A percentile compares a stretch with the other conserved stretches of the same genome.
Conservation (phyloP, 805 yeast genomes). For the Candida palmyrensis region DNA sequence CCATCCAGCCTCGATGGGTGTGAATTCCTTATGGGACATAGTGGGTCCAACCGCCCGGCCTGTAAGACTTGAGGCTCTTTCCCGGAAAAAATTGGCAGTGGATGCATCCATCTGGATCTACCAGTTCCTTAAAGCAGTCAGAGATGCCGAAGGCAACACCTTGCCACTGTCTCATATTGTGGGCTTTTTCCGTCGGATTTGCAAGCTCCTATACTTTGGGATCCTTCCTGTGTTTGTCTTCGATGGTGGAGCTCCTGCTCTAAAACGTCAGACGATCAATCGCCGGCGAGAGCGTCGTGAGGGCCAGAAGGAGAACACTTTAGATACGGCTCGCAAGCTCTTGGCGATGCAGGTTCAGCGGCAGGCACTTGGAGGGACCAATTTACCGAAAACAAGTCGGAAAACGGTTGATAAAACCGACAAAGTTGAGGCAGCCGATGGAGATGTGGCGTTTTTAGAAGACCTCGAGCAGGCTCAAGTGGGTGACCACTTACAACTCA, state of each 20-base stretch:
- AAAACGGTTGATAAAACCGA: constrained; percentile 3
- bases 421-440: constrained; percentile 8
- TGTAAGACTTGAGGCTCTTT: constrained; percentile 78
- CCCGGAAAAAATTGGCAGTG: constrained; percentile 77
- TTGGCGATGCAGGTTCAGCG: constrained; percentile 76
- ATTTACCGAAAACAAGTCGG: constrained; percentile 1
- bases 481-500: constrained; percentile 3
- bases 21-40: constrained; percentile 88
- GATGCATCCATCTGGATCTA: constrained; percentile 99
- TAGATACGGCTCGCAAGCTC: constrained; percentile 72
- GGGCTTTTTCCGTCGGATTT: constrained; percentile 93
- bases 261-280: constrained; percentile 75
- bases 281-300: constrained; percentile 69
- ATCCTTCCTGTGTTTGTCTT: constrained; percentile 86
- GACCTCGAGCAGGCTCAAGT: constrained; percentile 8
- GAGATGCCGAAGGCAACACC: constrained; percentile 79
- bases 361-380: constrained; percentile 28
- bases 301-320: constrained; percentile 66
- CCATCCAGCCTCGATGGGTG: constrained; percentile 79
- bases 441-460: constrained; percentile 11
- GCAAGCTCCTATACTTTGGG: constrained; percentile 84
- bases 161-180: constrained; percentile 79
- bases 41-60: constrained; percentile 88
- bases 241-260: constrained; percentile 89
- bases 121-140: constrained; percentile 90